These are phyloP conservation scores for Pulveroboletus sp. DNA, from an alignment of 768 basidiomycete species.

Conservation along the genomic window DNA sequence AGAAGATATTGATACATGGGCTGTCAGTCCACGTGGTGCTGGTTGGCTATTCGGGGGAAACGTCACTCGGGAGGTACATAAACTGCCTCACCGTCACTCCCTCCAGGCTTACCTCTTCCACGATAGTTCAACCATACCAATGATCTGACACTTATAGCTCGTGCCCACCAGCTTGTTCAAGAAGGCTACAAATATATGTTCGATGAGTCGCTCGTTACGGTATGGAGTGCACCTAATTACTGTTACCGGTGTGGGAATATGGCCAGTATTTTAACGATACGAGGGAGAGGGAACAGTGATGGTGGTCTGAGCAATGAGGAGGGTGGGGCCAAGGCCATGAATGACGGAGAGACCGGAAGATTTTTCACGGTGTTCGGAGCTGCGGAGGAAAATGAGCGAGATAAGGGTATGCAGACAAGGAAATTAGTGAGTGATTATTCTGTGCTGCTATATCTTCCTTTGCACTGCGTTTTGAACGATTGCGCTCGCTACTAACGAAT, in stretches of 20 bases:
- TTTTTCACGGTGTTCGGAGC: conserved; percentile 82
- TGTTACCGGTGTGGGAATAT: conserved; percentile 85
- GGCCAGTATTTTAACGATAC: conserved; percentile 85
- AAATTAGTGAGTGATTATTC: conserved; percentile 53
- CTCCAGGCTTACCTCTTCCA: neutral
- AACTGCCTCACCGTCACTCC: neutral
- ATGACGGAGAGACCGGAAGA: conserved; percentile 32
- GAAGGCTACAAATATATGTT: conserved; percentile 98
- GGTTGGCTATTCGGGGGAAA: conserved; percentile 91
- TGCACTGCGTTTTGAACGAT: neutral
- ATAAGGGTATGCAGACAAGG: conserved; percentile 71
- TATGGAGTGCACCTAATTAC: conserved; percentile 91
- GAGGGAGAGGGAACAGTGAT: conserved; percentile 46
- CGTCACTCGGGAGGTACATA: conserved; percentile 74
- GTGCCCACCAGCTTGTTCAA: conserved; percentile 95
- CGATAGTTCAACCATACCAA: conserved; percentile 92
- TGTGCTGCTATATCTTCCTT: neutral
- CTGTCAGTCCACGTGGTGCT: conserved; percentile 92
- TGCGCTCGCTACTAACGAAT: neutral
- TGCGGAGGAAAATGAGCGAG: conserved; percentile 84
- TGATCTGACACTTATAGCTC: conserved; percentile 78
- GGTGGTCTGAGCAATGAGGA: conserved; percentile 11
- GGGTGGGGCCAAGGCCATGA: neutral
- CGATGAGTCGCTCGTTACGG: conserved; percentile 84
- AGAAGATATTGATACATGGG: conserved; percentile 94